Evolutionary conservation across 495 filamentous ascomycete species (phyloP).

Genomic region (Lepidopterella palustris): DNA sequence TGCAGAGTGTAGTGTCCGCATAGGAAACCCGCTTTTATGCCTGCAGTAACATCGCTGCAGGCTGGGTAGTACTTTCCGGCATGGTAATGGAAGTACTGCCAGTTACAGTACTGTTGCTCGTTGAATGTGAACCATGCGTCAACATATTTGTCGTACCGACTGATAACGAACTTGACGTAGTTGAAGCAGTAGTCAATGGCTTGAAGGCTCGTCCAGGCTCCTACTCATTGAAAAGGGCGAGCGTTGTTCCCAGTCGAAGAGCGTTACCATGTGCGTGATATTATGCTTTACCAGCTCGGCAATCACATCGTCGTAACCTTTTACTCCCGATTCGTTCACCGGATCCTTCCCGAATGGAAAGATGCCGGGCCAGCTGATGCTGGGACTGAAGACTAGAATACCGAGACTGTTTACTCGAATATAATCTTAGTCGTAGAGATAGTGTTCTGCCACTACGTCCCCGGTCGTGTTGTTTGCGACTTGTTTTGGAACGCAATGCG

Average conservation of each 20-base stretch:
- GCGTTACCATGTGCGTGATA: conserved; percentile 38
- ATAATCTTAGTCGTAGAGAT: conserved; percentile 44
- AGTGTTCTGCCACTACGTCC: conserved; percentile 39
- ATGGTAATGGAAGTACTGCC: conserved; percentile 35
- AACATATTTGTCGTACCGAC: conserved; percentile 39
- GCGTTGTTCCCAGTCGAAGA: conserved; percentile 46
- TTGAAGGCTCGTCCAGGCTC: conserved; percentile 37
- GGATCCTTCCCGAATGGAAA: conserved; percentile 43
- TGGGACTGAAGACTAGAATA: conserved; percentile 38
- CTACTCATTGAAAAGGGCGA: conserved; percentile 43
- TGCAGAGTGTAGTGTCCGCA: conserved; percentile 40
- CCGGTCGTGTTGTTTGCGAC: conserved; percentile 41
- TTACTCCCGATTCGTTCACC: conserved; percentile 38
- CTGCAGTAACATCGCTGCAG: conserved; percentile 30
- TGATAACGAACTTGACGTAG: conserved; percentile 42
- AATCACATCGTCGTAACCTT: conserved; percentile 43
- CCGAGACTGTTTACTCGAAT: conserved; percentile 37
- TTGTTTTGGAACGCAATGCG: conserved; percentile 36
- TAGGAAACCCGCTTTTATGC: conserved; percentile 45
- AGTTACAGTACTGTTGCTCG: conserved; percentile 38
- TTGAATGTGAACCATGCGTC: conserved; percentile 39
- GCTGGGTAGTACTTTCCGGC: conserved; percentile 37
- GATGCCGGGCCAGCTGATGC: conserved; percentile 40
- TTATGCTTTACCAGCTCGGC: conserved; percentile 37
- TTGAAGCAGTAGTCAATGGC: conserved; percentile 42